Base-by-base conservation (phyloP, 495 filamentous ascomycete species). In the Bacidia rubella region DNA sequence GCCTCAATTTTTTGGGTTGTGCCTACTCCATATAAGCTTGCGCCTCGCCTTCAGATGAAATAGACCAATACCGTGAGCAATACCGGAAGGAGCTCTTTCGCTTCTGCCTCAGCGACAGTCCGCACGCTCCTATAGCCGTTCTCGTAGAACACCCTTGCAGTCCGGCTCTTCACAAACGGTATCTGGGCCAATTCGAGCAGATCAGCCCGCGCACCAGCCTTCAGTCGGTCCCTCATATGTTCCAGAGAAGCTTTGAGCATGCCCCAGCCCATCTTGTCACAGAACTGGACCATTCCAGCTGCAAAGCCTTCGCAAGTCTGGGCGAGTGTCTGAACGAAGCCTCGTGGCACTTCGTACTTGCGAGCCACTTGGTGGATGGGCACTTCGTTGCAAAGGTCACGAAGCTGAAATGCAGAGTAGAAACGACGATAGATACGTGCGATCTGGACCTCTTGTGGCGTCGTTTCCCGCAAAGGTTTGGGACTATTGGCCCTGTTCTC, bases 301-400 rank as follows among this genome's bases (percentile, higher is more conserved):
- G 85, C 86, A 58, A 90, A 90, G 0, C 86, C 86, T 51, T 86
- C 76, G 52, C 86, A 89, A 12, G 81, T 83, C 53, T 84, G 82
- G 0, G 83, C 77, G 11, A 90, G 69, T 20, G 71, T 83, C 59
- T 92, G 86, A 3, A 90, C 78, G 24, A 74, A 65, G 0, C 86
- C 86, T 26, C 85, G 76, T 9, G 81, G 78, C 47, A 78, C 77
- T 19, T 76, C 75, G 60, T 86, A 90, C 55, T 85, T 85, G 17
- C 64, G 65, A 1, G 86, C 79, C 29, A 92, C 83, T 1, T 69
- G 62, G 49, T 85, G 76, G 5, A 90, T 72, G 1, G 86, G 86
- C 21, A 78, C 70, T 54, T 90, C 86, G 59, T 88, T 90, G 65
- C 85, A 87, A 27, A 92, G 66, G 59, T 90, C 84, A 19, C 86